phyloP scores from a whole-genome alignment of 192 early-diverging fungal species.

The Backusella circina region DNA sequence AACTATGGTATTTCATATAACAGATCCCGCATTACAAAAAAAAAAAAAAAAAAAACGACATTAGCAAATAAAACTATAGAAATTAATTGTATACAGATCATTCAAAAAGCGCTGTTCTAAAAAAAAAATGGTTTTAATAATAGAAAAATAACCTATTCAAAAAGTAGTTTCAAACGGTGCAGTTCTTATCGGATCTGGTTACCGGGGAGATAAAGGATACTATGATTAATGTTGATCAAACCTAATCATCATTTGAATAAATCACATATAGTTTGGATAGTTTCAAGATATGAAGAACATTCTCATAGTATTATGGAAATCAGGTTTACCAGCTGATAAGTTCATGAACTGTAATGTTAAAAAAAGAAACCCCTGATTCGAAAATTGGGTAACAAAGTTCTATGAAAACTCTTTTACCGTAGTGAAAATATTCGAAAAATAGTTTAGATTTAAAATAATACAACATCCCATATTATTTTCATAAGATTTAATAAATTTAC shows the following conservation, averaged over 20 bases:
- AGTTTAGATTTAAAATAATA: no score
- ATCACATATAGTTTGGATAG: not conserved
- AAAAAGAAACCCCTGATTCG: not conserved
- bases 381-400: no score
- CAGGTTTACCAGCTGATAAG: not conserved
- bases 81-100: not conserved
- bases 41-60: not conserved
- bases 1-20: not conserved
- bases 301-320: not conserved
- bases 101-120: not conserved
- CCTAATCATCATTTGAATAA: not conserved
- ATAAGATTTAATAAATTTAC: no score
- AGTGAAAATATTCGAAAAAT: no score
- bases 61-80: not conserved
- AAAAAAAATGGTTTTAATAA: not conserved
- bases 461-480: no score
- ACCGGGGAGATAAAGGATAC: not conserved
- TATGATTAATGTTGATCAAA: not conserved
- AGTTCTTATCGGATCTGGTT: not conserved
- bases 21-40: not conserved
- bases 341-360: not conserved
- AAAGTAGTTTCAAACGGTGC: not conserved
- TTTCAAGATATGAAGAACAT: not conserved
- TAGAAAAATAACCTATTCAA: not conserved
- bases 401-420: no score